A percentile compares a stretch with the other conserved stretches of the same genome.
These are phyloP conservation scores for Tulasnella calospora DNA, from an alignment of 768 basidiomycete species.

Conservation along the genomic window DNA sequence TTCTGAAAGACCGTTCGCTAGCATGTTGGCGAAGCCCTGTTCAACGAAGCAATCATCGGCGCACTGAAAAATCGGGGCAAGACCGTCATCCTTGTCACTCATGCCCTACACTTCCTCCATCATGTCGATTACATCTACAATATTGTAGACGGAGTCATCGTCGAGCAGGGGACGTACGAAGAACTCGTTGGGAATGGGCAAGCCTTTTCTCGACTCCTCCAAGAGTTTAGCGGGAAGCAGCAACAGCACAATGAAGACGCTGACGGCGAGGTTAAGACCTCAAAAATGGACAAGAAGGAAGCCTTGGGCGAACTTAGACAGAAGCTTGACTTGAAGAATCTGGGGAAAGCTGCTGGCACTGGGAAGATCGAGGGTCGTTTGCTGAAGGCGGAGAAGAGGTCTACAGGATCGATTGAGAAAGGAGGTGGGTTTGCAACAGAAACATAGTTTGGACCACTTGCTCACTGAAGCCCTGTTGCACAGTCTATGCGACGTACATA, in stretches of 20 bases:
- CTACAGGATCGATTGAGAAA: constrained; percentile 57
- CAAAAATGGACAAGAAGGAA: constrained; percentile 12
- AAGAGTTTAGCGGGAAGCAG: constrained; percentile 55
- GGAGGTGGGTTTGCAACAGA: constrained; percentile 37
- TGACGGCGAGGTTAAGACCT: constrained; percentile 24
- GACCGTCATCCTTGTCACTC: constrained; percentile 53
- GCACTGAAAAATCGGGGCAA: constrained; percentile 45
- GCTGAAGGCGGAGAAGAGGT: constrained; percentile 59
- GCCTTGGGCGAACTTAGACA: constrained; percentile 39
- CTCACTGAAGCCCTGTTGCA: neutral
- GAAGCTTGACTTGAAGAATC: constrained; percentile 38
- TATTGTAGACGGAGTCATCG: constrained; percentile 44
- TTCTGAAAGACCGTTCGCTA: constrained; percentile 30
- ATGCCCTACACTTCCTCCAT: constrained; percentile 52
- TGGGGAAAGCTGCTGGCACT: constrained; percentile 45
- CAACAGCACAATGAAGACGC: constrained; percentile 39
- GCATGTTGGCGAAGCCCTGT: constrained; percentile 66
- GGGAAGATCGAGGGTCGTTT: constrained; percentile 63
- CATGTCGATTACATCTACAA: constrained; percentile 51
- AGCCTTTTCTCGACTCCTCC: constrained; percentile 53
- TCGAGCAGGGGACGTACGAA: constrained; percentile 50
- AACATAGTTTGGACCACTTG: neutral
- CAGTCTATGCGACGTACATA: constrained; percentile 59
- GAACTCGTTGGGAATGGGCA: constrained; percentile 44
- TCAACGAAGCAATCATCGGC: constrained; percentile 58